These are phyloP conservation scores for Ilyonectria sp. DNA, from an alignment of 2,329 filamentous ascomycete species.

Conservation along the genomic window DNA sequence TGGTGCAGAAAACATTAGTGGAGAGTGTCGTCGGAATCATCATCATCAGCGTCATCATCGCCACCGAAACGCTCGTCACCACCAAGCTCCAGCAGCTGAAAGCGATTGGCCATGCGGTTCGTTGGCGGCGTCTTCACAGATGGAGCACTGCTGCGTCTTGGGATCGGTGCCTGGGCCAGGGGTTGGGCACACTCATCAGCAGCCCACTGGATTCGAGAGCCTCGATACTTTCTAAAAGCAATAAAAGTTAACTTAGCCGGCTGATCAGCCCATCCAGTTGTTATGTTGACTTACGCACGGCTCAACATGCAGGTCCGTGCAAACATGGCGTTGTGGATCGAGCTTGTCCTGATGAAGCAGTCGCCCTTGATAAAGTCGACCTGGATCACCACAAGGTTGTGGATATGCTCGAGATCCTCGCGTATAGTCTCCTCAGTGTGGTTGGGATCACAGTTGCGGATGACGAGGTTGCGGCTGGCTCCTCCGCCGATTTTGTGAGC, in stretches of 20 bases:
- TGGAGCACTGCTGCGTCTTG: constrained; percentile 4
- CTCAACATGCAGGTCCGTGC: constrained; percentile 85
- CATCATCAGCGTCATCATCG: constrained; percentile 19
- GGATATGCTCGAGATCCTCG: constrained; percentile 85
- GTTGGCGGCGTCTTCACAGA: constrained; percentile 31
- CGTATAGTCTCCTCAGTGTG: constrained; percentile 77
- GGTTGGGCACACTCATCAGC: constrained; percentile 80
- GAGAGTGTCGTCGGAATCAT: constrained; percentile 10
- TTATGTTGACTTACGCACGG: constrained; percentile 58
- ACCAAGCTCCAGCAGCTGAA: constrained; percentile 71
- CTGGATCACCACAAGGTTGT: constrained; percentile 81
- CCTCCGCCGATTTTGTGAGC: constrained; percentile 75
- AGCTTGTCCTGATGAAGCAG: constrained; percentile 82
- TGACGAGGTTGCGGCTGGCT: constrained; percentile 81
- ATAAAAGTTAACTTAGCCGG: constrained; percentile 41
- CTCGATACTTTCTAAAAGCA: constrained; percentile 75
- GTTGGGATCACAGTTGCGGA: constrained; percentile 70
- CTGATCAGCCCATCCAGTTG: not conserved
- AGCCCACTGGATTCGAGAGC: constrained; percentile 79
- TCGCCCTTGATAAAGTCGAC: constrained; percentile 72
- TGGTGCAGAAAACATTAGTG: not conserved
- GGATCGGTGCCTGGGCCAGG: constrained; percentile 54
- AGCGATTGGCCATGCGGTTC: constrained; percentile 69
- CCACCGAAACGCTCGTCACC: constrained; percentile 54
- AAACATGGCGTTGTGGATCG: constrained; percentile 81